Evolutionary conservation across 257 asterid species (phyloP), one percentile per base, ranked within the genome.

Genomic region (Handroanthus guayacan): DNA sequence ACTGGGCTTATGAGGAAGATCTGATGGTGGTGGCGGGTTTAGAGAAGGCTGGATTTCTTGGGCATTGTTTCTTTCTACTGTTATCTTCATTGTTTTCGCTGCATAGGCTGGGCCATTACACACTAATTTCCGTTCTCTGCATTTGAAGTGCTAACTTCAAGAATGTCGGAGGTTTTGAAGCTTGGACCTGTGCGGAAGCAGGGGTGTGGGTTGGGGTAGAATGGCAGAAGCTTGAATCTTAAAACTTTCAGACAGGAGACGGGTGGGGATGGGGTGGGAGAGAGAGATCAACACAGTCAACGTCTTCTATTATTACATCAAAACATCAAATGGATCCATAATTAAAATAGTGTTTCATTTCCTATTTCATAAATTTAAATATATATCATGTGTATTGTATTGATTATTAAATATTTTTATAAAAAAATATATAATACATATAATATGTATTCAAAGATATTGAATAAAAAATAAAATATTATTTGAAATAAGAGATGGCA

Each of bases 251-350:
- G 65, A 41, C 41, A 16, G 64, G 38, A 48, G 51, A 38, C 9
- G 3, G 41, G 1, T 6, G 41, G 65, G 55, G 20, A 0, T 52
- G 51, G 51, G 74, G 11, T 50, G 25, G 25, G 73, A 20, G 13
- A 25, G 50, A 55, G 52, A 57, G 60, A 56, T 36, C 20, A 5
- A 75, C 79, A 79, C 84, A 62, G 89, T 85, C 89, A 85, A 84
- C 86, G 83, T 75, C 55, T 52, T 65, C 54, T 7, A 25, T 20
- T 7, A 25, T 20, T 60, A 48, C 74, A 74, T 25, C 75, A 63
- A 50, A 73, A 69, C 45, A 78, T 77, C 70, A 76, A 68, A 74
- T 60, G 60, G n/a, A n/a, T n/a, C n/a, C n/a, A n/a, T n/a, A n/a
- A n/a, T n/a, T n/a, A n/a, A n/a, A n/a, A n/a, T n/a, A n/a, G n/a